Conservation (phyloP, 805 yeast species). For the Candida pini region DNA sequence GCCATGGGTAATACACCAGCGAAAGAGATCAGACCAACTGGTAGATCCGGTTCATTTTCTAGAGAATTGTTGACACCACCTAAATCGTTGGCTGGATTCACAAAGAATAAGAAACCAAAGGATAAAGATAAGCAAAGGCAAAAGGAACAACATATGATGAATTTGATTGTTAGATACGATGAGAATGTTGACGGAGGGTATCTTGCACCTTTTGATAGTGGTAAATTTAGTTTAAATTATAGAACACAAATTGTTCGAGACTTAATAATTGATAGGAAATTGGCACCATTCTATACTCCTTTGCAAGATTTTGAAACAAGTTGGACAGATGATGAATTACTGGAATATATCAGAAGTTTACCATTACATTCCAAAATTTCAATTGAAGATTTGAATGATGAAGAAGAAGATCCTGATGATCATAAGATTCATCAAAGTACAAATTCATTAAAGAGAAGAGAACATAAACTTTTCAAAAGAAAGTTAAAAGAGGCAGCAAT, state of each 20-base stretch:
- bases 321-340: constrained; percentile 69
- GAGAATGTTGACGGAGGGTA: constrained; percentile 93
- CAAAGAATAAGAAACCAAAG: constrained; percentile 30
- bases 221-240: constrained; percentile 71
- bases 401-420: constrained; percentile 57
- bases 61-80: constrained; percentile 15
- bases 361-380: constrained; percentile 50
- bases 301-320: constrained; percentile 67
- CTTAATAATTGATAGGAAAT: constrained; percentile 58
- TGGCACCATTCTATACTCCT: constrained; percentile 91
- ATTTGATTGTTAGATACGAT: constrained; percentile 51
- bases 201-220: constrained; percentile 87
- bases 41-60: constrained; percentile 14
- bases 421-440: constrained; percentile 49
- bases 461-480: constrained; percentile 38
- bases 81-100: constrained; percentile 12
- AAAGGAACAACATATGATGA: constrained; percentile 49
- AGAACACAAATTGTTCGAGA: constrained; percentile 66
- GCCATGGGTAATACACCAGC: constrained; percentile 24
- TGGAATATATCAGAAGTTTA: constrained; percentile 43
- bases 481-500: constrained; percentile 36
- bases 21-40: constrained; percentile 14
- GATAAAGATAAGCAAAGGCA: constrained; percentile 51
- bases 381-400: constrained; percentile 42
- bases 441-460: constrained; percentile 42